Percentiles rank a stretch among this genome's conserved stretches.
Evolutionary conservation across 2,329 filamentous ascomycete genomes (phyloP).

Genomic region (Apiospora rasikravindrae): DNA sequence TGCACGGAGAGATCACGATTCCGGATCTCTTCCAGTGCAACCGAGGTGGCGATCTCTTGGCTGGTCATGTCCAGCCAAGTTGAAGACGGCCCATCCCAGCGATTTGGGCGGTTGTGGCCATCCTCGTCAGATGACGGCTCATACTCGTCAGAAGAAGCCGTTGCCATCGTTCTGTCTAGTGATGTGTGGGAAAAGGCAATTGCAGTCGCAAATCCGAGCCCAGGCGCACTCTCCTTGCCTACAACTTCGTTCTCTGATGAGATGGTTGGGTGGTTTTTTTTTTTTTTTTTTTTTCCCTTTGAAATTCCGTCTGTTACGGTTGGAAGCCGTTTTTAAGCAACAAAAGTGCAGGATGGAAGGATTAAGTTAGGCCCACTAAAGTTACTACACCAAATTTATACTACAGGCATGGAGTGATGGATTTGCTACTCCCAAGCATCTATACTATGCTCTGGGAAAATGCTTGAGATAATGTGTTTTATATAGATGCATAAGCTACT

Average conservation of each 20-base stretch:
- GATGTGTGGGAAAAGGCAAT: neutral
- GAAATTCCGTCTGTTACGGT: neutral
- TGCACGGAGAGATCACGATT: constrained; percentile 75
- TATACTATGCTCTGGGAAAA: no score
- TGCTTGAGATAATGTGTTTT: no score
- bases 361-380: neutral
- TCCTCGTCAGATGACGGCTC: constrained; percentile 50
- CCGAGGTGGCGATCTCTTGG: constrained; percentile 66
- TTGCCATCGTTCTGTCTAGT: neutral
- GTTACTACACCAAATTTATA: neutral
- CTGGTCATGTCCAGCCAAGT: constrained; percentile 71
- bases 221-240: neutral
- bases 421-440: no score
- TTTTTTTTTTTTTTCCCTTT: neutral
- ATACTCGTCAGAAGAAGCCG: constrained; percentile 28
- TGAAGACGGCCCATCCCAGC: constrained; percentile 69
- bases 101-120: constrained; percentile 66
- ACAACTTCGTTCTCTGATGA: neutral
- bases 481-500: no score
- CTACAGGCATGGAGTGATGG: neutral
- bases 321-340: neutral
- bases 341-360: neutral
- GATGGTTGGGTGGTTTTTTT: neutral
- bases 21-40: constrained; percentile 66
- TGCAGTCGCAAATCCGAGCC: neutral